These are phyloP conservation scores for Saturnispora ahearnii DNA, from an alignment of 805 yeast genomes.

Conservation along the genomic window DNA sequence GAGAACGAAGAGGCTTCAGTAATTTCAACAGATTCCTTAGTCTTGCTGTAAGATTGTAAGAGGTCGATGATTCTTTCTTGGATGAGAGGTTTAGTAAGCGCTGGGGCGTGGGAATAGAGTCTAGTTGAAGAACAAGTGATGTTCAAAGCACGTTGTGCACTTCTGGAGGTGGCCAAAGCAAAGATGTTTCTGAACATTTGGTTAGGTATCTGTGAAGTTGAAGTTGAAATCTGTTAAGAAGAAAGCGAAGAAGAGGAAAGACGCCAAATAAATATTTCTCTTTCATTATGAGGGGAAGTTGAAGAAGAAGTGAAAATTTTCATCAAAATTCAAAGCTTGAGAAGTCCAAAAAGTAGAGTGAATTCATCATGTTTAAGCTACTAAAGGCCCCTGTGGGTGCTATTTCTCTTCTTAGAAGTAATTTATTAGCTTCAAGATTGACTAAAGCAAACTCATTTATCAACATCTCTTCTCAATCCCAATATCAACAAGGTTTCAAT, in stretches of 20 bases:
- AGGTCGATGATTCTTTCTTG: slow-evolving; percentile 54
- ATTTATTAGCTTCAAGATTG: background rate
- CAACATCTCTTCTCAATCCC: background rate
- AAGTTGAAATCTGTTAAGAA: background rate
- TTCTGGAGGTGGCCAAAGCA: background rate
- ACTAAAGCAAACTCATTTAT: background rate
- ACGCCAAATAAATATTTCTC: too few species aligned
- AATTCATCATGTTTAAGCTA: background rate
- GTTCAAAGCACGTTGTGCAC: background rate
- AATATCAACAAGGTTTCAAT: background rate
- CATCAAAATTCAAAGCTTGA: background rate
- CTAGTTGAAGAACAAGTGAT: slow-evolving; percentile 12
- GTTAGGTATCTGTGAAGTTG: background rate
- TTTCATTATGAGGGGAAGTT: background rate
- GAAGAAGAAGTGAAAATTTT: background rate
- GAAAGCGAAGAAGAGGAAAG: background rate
- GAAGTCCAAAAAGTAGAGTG: background rate
- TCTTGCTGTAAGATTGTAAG: slow-evolving; percentile 56
- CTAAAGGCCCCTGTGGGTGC: background rate
- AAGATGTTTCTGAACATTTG: slow-evolving; percentile 2
- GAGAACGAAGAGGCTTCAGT: slow-evolving; percentile 42
- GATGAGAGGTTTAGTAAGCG: slow-evolving; percentile 53
- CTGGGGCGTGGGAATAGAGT: slow-evolving; percentile 50
- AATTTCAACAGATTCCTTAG: slow-evolving; percentile 30
- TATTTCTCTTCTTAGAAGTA: background rate